Conservation (phyloP, 2,329 filamentous ascomycete genomes). For the Penicillium sp. region DNA sequence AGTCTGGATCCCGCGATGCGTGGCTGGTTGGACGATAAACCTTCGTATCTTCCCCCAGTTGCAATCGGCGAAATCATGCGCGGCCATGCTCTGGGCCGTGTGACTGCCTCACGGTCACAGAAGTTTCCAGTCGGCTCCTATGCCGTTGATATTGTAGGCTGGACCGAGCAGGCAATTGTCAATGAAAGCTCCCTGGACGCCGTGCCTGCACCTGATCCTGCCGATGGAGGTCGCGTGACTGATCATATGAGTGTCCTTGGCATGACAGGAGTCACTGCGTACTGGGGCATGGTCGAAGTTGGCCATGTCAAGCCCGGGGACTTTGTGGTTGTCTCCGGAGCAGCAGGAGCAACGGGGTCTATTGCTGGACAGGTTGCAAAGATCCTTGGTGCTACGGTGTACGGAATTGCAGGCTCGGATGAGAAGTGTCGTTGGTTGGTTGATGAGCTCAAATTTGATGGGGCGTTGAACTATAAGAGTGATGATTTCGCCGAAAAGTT, state of each 20-base stretch:
- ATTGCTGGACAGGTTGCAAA: constrained; percentile 56
- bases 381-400: constrained; percentile 32
- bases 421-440: constrained; percentile 53
- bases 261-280: constrained; percentile 46
- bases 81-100: not conserved
- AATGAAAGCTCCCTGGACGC: not conserved
- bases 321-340: constrained; percentile 48
- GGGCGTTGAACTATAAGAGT: constrained; percentile 56
- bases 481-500: not conserved
- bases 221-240: not conserved
- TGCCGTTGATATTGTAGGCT: not conserved
- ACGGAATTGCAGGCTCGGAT: constrained; percentile 54
- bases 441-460: constrained; percentile 53
- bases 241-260: constrained; percentile 36
- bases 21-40: not conserved
- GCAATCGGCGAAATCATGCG: not conserved
- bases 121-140: not conserved
- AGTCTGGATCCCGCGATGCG: not conserved
- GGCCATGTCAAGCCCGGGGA: constrained; percentile 40
- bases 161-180: not conserved
- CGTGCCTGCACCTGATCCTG: not conserved
- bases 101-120: not conserved
- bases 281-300: constrained; percentile 45
- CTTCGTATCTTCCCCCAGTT: not conserved
- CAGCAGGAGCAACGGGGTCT: constrained; percentile 50